Evolutionary conservation across 2,329 filamentous ascomycete species (phyloP), one percentile per base, ranked within the genome.

Genomic region (Parastagonospora avenae): DNA sequence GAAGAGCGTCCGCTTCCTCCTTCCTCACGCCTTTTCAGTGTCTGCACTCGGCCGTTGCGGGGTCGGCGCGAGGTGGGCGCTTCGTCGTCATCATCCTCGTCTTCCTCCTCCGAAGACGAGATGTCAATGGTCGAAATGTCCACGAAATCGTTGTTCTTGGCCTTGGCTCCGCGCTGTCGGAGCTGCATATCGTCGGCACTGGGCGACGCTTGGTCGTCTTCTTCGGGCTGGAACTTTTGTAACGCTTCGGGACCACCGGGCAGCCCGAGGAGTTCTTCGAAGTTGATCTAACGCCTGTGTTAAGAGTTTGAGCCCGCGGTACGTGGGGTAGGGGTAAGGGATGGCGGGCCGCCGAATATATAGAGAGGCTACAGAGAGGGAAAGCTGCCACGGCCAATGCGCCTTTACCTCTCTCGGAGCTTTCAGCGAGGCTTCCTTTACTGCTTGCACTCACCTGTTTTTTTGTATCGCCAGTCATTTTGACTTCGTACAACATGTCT

Each of bases 231-330:
- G 59, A 76, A 80, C 12, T 68, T 57, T 31, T 77, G 64, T 16
- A 83, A 67, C 14, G 79, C 79, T 52, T 73, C 70, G 40, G 70
- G 62, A 14, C 82, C 81, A 64, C 81, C 79, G 8, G 75, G 66
- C 27, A 79, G 70, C 2, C 67, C 54, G 10, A 80, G 57, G 3
- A 84, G 69, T 29, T 77, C 66, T 30, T 79, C 70, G 29, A 79
- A 76, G 11, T 74, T 60, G 9, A 82, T 67, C 81, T 84, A 16
- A 8, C 12, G 27, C 37, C n/a, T 40, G 2, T 24, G 33, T 55
- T 38, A 55, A 36, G 32, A 4, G 30, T 10, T 35, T 3, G 24
- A 16, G 30, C 19, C 42, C 11, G 46, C 28, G 19, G 16, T 16
- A 14, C 19, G 44, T 19, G 12, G 16, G 14, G 19, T 31, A 39